Evolutionary conservation across 768 basidiomycete species (phyloP).

Genomic region (Porpolomopsis calyptriformis): DNA sequence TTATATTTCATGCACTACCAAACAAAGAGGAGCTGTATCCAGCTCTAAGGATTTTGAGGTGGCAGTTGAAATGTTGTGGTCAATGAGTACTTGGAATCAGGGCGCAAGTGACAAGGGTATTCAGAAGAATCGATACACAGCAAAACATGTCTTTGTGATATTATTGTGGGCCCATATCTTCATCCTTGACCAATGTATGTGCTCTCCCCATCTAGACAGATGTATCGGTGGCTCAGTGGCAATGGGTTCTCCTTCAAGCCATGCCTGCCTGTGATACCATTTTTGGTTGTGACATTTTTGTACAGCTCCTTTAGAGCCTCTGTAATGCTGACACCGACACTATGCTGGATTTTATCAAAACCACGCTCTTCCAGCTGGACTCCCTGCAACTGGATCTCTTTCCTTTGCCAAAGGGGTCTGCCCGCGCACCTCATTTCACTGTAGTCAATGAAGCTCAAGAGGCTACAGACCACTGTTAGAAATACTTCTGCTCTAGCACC

Average conservation of each 20-base stretch:
- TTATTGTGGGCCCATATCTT: conserved; percentile 10
- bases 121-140: conserved; percentile 5
- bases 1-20: conserved; percentile 4
- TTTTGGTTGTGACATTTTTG: conserved; percentile 6
- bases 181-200: conserved; percentile 5
- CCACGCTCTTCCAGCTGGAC: neutral
- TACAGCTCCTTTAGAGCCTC: conserved; percentile 5
- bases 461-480: conserved; percentile 6
- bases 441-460: conserved; percentile 12
- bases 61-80: conserved; percentile 8
- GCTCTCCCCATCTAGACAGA: conserved; percentile 1
- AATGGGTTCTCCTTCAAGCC: conserved; percentile 10
- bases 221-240: conserved; percentile 5
- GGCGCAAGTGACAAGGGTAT: neutral
- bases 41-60: conserved; percentile 8
- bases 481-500: conserved; percentile 7
- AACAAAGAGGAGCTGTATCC: neutral
- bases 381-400: neutral
- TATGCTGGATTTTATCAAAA: conserved; percentile 5
- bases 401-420: neutral
- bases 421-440: conserved; percentile 6
- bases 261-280: conserved; percentile 1
- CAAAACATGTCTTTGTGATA: conserved; percentile 10
- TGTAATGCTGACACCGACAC: conserved; percentile 2
- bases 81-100: conserved; percentile 9